A percentile compares a stretch with the other conserved stretches of the same genome.
Evolutionary conservation across 2,329 filamentous ascomycete genomes (phyloP).

Genomic region (Botrytis sinoallii): DNA sequence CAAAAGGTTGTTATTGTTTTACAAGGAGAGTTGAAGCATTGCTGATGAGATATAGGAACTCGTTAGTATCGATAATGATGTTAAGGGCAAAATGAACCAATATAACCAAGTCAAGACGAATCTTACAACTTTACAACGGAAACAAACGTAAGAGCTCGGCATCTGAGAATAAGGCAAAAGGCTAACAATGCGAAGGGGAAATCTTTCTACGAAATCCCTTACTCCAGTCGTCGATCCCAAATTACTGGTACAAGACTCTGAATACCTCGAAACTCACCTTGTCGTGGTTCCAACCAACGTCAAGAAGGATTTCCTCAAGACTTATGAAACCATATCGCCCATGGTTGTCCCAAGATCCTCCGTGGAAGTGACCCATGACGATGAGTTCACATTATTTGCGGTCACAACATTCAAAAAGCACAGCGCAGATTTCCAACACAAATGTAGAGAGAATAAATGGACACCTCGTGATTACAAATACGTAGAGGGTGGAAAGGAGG

Average conservation of each 20-base stretch:
- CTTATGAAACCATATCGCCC: conserved; percentile 81
- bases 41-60: conserved; percentile 61
- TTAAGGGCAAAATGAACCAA: conserved; percentile 90
- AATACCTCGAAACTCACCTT: conserved; percentile 95
- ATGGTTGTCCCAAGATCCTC: conserved; percentile 95
- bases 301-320: conserved; percentile 83
- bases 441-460: conserved; percentile 90
- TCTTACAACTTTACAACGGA: conserved; percentile 75
- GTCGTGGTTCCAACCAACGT: conserved; percentile 78
- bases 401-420: conserved; percentile 95
- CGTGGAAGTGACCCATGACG: conserved; percentile 74
- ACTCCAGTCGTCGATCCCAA: conserved; percentile 81
- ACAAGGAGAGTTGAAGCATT: neutral
- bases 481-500: conserved; percentile 82
- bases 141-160: conserved; percentile 66
- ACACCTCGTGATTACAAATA: conserved; percentile 93
- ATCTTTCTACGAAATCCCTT: conserved; percentile 90
- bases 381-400: conserved; percentile 84
- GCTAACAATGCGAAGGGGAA: conserved; percentile 59
- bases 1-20: conserved; percentile 63
- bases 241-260: conserved; percentile 80
- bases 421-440: conserved; percentile 81
- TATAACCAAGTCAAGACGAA: conserved; percentile 90
- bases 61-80: conserved; percentile 88
- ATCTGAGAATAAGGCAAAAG: neutral